A percentile compares a stretch with the other conserved stretches of the same genome.
Evolutionary conservation across 2,329 filamentous ascomycete genomes (phyloP).

Genomic region (Talaromyces amestolkiae): DNA sequence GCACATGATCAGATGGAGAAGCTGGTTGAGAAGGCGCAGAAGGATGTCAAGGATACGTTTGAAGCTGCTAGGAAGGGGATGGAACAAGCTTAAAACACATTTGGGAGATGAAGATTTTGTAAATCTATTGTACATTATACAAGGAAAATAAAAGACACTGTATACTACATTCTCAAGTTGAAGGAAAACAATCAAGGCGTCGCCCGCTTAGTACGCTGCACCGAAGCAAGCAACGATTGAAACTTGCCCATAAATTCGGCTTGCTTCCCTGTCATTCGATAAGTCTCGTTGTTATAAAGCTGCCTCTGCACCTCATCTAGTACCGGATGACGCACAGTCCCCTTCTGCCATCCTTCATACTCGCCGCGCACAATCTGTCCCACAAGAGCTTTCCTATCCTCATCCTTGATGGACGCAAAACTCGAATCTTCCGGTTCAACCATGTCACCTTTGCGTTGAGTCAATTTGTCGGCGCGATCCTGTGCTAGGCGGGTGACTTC

Average conservation of each 20-base stretch:
- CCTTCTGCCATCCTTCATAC: slow-evolving; percentile 28
- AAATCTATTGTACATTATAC: slow-evolving; percentile 4
- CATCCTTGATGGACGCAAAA: slow-evolving; percentile 28
- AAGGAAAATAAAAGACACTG: background rate
- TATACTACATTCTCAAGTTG: slow-evolving; percentile 4
- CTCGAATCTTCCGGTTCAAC: slow-evolving; percentile 33
- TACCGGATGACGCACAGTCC: slow-evolving; percentile 27
- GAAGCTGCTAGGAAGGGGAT: slow-evolving; percentile 41
- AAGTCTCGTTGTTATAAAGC: slow-evolving; percentile 43
- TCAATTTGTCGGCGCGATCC: slow-evolving; percentile 34
- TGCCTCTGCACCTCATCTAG: slow-evolving; percentile 35
- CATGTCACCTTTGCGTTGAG: slow-evolving; percentile 38
- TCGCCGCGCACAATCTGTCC: slow-evolving; percentile 34
- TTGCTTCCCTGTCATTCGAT: slow-evolving; percentile 36
- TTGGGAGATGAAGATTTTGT: background rate
- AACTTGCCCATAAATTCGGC: slow-evolving; percentile 40
- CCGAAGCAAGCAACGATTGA: slow-evolving; percentile 34
- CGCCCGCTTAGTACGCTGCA: slow-evolving; percentile 29
- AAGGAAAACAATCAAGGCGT: background rate
- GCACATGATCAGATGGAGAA: slow-evolving; percentile 50
- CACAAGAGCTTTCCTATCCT: slow-evolving; percentile 31
- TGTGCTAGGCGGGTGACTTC: slow-evolving; percentile 36
- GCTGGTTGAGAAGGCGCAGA: slow-evolving; percentile 46
- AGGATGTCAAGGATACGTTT: slow-evolving; percentile 47
- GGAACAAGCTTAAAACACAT: slow-evolving; percentile 31